Evolutionary conservation across 768 basidiomycete species (phyloP).

Genomic region (Leccinum boreale): DNA sequence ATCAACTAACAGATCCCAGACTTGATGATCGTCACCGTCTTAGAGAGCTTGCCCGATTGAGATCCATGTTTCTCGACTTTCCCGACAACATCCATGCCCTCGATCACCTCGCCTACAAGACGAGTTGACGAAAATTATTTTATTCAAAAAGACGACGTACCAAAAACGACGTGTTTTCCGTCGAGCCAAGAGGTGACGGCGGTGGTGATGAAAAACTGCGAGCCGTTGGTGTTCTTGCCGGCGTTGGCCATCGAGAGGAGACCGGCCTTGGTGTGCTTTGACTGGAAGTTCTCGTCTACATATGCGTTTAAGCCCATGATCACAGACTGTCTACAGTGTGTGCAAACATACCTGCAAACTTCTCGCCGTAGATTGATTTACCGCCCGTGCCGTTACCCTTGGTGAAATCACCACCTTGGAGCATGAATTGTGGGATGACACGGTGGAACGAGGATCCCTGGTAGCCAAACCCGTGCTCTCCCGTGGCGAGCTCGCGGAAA

Average conservation of each 20-base stretch:
- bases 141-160: constrained; percentile 33
- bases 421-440: constrained; percentile 82
- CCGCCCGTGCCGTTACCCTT: constrained; percentile 68
- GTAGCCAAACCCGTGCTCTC: constrained; percentile 74
- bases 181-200: constrained; percentile 77
- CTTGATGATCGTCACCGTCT: neutral
- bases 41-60: neutral
- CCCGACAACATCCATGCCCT: neutral
- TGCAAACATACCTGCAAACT: constrained; percentile 35
- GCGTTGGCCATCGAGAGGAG: constrained; percentile 79
- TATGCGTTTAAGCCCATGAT: constrained; percentile 15
- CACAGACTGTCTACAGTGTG: neutral
- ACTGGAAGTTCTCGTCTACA: constrained; percentile 79
- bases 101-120: constrained; percentile 10
- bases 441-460: constrained; percentile 69
- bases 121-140: neutral
- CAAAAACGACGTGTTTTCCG: constrained; percentile 84
- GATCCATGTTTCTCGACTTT: neutral
- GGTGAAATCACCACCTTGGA: constrained; percentile 91
- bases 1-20: neutral
- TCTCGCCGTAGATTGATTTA: constrained; percentile 73
- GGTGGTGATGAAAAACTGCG: constrained; percentile 90
- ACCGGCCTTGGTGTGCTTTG: constrained; percentile 69
- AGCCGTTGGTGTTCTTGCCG: constrained; percentile 79
- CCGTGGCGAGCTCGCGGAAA: constrained; percentile 88